Evolutionary conservation across 202 grass and related monocot species (phyloP), one percentile per base, ranked within the genome.

Genomic region (Tripidium arundinaceum): DNA sequence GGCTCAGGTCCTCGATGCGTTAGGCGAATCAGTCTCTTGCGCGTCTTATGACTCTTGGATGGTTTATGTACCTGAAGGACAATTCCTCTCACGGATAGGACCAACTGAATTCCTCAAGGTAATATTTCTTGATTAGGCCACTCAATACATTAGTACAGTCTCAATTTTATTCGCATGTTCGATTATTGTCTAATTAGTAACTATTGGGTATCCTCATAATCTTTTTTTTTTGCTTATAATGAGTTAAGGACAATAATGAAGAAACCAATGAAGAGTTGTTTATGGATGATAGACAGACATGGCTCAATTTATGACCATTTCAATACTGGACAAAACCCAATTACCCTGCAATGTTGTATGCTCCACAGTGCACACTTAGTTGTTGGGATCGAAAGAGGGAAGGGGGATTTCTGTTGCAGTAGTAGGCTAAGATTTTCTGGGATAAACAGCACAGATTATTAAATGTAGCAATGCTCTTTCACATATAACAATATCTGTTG

Each of bases 31-130:
- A 12, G 85, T 91, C 8, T 84, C 87, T 7, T 99, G 92, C 55
- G 92, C 80, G 0, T 96, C 88, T 0, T 99, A 99, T 83, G 86
- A 96, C 69, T 99, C 96, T 16, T 99, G 92, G 92, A 99, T 99
- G 96, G 92, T 99, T 22, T 93, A 99, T 85, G 66, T 91, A 60
- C 96, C 92, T 49, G 90, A 99, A 87, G 96, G 87, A 29, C 88
- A 99, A 39, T 99, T 99, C 60, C 76, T 91, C 62, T 96, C 92
- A 11, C 59, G 78, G 75, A 99, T 99, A 60, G 90, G 96, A 2
- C 96, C 96, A 62, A 93, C 86, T 38, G 90, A 98, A 52, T 98
- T 98, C 86, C 85, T 93, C 42, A 98, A 95, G 88, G 92, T 97
- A 42, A 78, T 29, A 11, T 75, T 13, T 40, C 24, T 28, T 87